Evolutionary conservation across 192 early-diverging fungal species (phyloP).

Genomic region (Gigaspora rosea): DNA sequence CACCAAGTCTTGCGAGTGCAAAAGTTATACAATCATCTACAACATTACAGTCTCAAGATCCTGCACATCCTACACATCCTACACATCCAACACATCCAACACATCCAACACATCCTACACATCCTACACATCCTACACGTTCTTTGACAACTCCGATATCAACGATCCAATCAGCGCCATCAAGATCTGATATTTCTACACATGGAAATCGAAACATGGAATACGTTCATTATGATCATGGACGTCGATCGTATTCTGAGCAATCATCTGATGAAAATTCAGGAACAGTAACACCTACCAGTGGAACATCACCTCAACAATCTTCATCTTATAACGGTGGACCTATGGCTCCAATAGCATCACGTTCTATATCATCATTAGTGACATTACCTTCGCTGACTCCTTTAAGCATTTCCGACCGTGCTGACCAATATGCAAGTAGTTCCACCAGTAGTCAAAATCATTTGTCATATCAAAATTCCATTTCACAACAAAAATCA

Average conservation of each 20-base stretch:
- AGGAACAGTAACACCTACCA: neutral
- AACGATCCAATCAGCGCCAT: neutral
- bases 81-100: too few species aligned
- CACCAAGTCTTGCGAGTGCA: neutral
- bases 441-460: neutral
- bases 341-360: neutral
- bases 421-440: neutral
- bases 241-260: neutral
- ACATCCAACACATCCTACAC: too few species aligned
- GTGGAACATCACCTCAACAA: neutral
- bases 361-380: neutral
- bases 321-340: neutral
- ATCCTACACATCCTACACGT: too few species aligned
- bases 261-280: neutral
- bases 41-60: neutral
- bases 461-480: neutral
- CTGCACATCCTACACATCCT: neutral
- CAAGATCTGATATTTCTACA: neutral
- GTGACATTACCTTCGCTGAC: neutral
- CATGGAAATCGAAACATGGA: neutral
- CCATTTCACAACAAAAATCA: neutral
- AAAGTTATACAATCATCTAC: neutral
- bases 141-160: neutral
- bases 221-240: neutral
- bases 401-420: neutral